Evolutionary conservation across 1,284 basidiomycete genomes (phyloP).

Genomic region (Gomphus sp.): DNA sequence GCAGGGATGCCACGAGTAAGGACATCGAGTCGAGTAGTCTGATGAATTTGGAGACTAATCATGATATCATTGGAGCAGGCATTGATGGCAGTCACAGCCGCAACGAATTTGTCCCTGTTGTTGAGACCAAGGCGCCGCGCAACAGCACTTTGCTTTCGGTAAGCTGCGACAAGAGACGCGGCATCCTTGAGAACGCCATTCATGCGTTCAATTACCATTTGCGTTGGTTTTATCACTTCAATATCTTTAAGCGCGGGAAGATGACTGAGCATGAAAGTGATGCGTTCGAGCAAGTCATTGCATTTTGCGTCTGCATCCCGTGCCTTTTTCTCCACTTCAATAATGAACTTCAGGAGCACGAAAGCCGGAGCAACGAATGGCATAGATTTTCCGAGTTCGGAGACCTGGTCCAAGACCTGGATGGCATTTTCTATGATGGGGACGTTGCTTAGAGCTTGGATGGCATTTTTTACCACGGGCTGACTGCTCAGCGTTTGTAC

Average conservation of each 20-base stretch:
- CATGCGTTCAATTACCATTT: conserved; percentile 19
- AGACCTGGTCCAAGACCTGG: conserved; percentile 22
- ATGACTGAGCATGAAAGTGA: conserved; percentile 30
- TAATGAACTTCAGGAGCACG: conserved; percentile 28
- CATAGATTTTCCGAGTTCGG: conserved; percentile 25
- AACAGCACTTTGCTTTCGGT: conserved; percentile 3
- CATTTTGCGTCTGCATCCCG: conserved; percentile 29
- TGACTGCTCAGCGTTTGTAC: not conserved
- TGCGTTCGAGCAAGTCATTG: conserved; percentile 28
- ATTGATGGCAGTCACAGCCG: conserved; percentile 20
- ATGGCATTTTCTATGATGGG: conserved; percentile 20
- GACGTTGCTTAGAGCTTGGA: not conserved
- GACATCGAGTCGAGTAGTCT: conserved; percentile 26
- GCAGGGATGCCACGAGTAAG: conserved; percentile 24
- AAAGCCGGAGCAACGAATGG: conserved; percentile 30
- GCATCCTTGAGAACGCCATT: conserved; percentile 4
- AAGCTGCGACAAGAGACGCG: conserved; percentile 1
- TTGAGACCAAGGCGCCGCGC: conserved; percentile 25
- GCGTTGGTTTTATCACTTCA: conserved; percentile 23
- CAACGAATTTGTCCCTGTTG: conserved; percentile 24
- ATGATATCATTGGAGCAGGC: conserved; percentile 26
- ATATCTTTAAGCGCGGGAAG: conserved; percentile 24
- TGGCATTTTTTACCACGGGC: not conserved
- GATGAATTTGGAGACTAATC: conserved; percentile 30
- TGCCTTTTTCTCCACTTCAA: conserved; percentile 28